Conservation (phyloP, 148 eudicot species). For the Camellia japonica region DNA sequence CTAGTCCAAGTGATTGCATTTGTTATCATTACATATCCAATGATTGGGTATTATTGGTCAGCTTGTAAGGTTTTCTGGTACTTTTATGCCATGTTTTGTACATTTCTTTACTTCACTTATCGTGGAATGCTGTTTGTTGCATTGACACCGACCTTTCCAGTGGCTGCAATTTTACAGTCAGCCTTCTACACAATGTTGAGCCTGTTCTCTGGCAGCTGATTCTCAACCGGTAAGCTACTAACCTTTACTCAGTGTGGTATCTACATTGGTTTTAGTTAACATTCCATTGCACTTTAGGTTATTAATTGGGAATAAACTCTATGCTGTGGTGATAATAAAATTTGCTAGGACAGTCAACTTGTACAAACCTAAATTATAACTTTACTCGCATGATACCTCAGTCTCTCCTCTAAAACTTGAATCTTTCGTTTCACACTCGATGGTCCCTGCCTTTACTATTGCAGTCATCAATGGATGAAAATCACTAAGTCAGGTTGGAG, state of each 20-base stretch:
- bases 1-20: conserved; percentile 42
- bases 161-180: conserved; percentile 57
- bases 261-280: no score
- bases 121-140: conserved; percentile 76
- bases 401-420: no score
- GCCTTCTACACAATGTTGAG: conserved; percentile 54
- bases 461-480: no score
- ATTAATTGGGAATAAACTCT: no score
- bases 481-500: no score
- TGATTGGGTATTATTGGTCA: conserved; percentile 73
- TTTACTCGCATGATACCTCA: no score
- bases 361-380: no score
- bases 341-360: no score
- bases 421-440: no score
- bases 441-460: no score
- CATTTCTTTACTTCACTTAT: conserved; percentile 62
- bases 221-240: conserved; percentile 58
- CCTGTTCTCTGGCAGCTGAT: conserved; percentile 67
- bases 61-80: conserved; percentile 74
- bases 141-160: conserved; percentile 61
- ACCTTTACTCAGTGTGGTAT: background rate
- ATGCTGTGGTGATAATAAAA: no score
- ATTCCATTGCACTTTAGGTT: no score
- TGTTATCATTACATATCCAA: conserved; percentile 63
- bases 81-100: conserved; percentile 65